Percentiles rank a stretch among this genome's conserved stretches.
These are phyloP conservation scores for Chloromonas sp. DNA, from an alignment of 163 green algal species.

Conservation along the genomic window DNA sequence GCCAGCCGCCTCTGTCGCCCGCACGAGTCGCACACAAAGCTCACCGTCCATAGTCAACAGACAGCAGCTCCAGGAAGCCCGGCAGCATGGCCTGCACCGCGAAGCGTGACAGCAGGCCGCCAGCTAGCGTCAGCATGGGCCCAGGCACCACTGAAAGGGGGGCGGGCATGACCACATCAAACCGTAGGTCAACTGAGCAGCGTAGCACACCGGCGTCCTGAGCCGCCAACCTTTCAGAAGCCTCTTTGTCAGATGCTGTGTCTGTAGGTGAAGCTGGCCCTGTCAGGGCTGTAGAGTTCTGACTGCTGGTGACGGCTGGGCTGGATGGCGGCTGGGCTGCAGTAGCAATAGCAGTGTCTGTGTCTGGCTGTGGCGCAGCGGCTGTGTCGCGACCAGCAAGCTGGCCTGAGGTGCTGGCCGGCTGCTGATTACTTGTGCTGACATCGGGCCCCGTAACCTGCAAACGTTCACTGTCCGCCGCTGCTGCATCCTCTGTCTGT, in stretches of 20 bases:
- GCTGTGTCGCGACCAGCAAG: too few relatives aligned
- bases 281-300: too few relatives aligned
- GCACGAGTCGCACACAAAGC: neutral
- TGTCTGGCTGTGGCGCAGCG: too few relatives aligned
- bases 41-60: conserved; percentile 34
- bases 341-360: too few relatives aligned
- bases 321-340: too few relatives aligned
- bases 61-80: conserved; percentile 42
- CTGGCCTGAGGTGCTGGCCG: too few relatives aligned
- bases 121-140: conserved; percentile 43
- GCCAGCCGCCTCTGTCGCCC: too few relatives aligned
- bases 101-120: conserved; percentile 35
- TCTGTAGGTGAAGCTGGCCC: neutral
- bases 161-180: conserved; percentile 34
- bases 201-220: neutral
- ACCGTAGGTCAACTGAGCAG: conserved; percentile 1
- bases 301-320: too few relatives aligned
- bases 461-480: too few relatives aligned
- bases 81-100: conserved; percentile 45
- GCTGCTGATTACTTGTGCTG: too few relatives aligned
- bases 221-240: neutral
- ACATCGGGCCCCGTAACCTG: too few relatives aligned
- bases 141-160: conserved; percentile 51
- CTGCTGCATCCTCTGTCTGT: too few relatives aligned
- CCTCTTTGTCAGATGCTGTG: neutral